Percentiles rank a stretch among this genome's conserved stretches.
Conservation (phyloP, 257 asterid genomes). For the Henckelia pumila region DNA sequence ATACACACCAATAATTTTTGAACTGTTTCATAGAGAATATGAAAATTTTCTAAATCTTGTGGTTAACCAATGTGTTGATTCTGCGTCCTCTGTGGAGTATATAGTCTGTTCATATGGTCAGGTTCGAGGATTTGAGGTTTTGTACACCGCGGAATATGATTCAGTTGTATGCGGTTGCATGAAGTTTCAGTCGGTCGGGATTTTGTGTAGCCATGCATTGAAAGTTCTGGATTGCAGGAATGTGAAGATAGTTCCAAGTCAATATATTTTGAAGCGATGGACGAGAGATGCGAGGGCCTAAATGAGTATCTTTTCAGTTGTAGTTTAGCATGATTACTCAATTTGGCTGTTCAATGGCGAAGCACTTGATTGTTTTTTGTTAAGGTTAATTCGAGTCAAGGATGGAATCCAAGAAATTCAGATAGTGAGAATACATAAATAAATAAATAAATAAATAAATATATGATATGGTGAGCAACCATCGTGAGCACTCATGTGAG, state of each 20-base stretch:
- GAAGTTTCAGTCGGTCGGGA: conserved; percentile 56
- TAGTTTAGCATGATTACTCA: conserved; percentile 16
- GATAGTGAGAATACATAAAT: too few species aligned
- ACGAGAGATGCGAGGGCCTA: conserved; percentile 47
- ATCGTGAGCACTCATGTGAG: too few species aligned
- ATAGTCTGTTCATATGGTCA: conserved; percentile 52
- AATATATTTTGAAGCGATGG: conserved; percentile 58
- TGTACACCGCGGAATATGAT: conserved; percentile 40
- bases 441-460: too few species aligned
- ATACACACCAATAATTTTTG: conserved; percentile 50
- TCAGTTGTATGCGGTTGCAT: conserved; percentile 57
- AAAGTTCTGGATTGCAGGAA: conserved; percentile 61
- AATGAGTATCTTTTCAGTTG: conserved; percentile 18
- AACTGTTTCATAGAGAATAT: conserved; percentile 46
- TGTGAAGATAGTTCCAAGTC: conserved; percentile 51
- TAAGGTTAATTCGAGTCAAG: neutral
- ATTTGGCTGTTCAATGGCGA: conserved; percentile 18
- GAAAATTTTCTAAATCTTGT: conserved; percentile 41
- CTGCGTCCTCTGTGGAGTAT: conserved; percentile 38
- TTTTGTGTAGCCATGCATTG: conserved; percentile 62
- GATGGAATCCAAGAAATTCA: too few species aligned
- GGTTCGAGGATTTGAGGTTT: conserved; percentile 39
- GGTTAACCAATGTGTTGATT: conserved; percentile 35
- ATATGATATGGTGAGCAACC: too few species aligned
- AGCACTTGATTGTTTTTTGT: conserved; percentile 29